Evolutionary conservation across 257 asterid species (phyloP).

Genomic region (Penstemon newberryi): DNA sequence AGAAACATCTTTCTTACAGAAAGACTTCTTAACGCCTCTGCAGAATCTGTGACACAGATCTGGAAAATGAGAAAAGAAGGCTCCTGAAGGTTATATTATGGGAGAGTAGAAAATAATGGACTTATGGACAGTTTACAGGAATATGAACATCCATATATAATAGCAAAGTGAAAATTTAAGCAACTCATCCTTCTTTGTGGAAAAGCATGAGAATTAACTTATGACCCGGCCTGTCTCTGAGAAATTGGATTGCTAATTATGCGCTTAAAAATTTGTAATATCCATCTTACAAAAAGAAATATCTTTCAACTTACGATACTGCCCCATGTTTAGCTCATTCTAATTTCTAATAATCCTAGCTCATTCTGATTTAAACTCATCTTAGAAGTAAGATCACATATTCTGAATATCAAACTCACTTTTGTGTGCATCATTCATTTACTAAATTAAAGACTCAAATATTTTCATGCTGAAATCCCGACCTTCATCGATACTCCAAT

Average conservation of each 20-base stretch:
- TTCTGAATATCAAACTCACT: not conserved
- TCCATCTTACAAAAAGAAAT: slow-evolving; percentile 6
- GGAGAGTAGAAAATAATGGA: not conserved
- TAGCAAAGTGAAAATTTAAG: slow-evolving; percentile 5
- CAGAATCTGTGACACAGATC: slow-evolving; percentile 53
- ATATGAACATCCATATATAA: not conserved
- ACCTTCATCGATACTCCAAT: slow-evolving; percentile 10
- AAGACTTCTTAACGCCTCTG: slow-evolving; percentile 61
- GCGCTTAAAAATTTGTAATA: slow-evolving; percentile 5
- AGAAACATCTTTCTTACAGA: slow-evolving; percentile 52
- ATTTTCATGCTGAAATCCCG: not conserved
- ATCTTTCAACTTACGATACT: not conserved
- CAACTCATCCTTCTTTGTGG: slow-evolving; percentile 6
- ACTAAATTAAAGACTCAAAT: slow-evolving; percentile 3
- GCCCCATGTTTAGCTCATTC: slow-evolving; percentile 1
- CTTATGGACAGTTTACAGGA: not conserved
- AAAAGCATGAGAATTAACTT: slow-evolving; percentile 1
- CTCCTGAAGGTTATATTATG: slow-evolving; percentile 13
- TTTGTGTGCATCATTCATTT: not conserved
- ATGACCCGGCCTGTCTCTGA: slow-evolving; percentile 15
- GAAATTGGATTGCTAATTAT: slow-evolving; percentile 12
- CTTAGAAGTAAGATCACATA: not conserved
- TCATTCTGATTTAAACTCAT: not conserved
- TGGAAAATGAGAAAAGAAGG: slow-evolving; percentile 36
- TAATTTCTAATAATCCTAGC: not conserved